Conservation (phyloP, 2,329 filamentous ascomycete genomes). For the Arachnopeziza araneosa region DNA sequence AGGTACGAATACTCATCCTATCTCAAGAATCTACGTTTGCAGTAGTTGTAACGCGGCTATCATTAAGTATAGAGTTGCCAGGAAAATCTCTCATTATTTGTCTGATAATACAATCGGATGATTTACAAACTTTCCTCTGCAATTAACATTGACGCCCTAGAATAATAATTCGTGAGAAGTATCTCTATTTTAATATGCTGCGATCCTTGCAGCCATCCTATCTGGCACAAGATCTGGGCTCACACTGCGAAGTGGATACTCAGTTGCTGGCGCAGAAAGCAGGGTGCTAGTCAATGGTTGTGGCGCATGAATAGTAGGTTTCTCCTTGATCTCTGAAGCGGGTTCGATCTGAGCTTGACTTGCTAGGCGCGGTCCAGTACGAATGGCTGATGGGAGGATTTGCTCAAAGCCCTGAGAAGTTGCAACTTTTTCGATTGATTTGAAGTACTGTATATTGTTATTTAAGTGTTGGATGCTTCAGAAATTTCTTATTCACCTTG, state of each 20-base stretch:
- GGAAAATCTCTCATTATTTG: too few species aligned
- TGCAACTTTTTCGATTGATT: conserved; percentile 63
- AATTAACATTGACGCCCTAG: not conserved
- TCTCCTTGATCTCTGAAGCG: conserved; percentile 17
- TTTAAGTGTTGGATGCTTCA: conserved; percentile 9
- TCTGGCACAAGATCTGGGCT: conserved; percentile 58
- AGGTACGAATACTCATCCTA: too few species aligned
- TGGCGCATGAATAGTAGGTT: conserved; percentile 44
- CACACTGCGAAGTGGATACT: conserved; percentile 49
- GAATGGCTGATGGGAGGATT: conserved; percentile 50
- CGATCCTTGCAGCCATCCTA: conserved; percentile 25
- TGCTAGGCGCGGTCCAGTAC: conserved; percentile 40
- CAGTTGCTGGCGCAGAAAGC: conserved; percentile 48
- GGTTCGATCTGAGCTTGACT: conserved; percentile 18
- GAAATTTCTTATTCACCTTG: conserved; percentile 37
- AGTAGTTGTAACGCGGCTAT: too few species aligned
- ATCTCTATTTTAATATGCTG: conserved; percentile 12
- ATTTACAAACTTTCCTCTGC: too few species aligned
- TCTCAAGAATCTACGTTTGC: too few species aligned
- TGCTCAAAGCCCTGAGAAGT: conserved; percentile 51
- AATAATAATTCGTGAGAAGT: not conserved
- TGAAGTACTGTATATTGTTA: conserved; percentile 54
- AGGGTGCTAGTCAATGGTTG: conserved; percentile 51
- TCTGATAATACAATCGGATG: too few species aligned
- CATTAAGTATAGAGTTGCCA: too few species aligned